These are phyloP conservation scores for Cardamine occulta DNA, from an alignment of 345 rosid genomes.

Conservation along the genomic window DNA sequence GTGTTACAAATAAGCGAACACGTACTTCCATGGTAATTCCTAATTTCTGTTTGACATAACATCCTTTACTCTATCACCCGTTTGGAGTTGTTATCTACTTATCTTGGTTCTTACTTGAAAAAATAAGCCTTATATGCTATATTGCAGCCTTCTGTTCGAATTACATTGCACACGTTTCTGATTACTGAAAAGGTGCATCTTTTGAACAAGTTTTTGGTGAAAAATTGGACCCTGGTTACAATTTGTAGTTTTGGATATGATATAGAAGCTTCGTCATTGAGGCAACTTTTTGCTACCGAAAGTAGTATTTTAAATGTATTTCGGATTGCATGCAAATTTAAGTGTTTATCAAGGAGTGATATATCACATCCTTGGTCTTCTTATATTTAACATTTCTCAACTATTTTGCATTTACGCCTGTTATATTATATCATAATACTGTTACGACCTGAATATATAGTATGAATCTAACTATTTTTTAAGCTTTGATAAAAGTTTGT, in stretches of 20 bases:
- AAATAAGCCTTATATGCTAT: constrained; percentile 15
- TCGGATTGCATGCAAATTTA: constrained; percentile 18
- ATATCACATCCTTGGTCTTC: not conserved
- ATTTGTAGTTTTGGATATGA: constrained; percentile 1
- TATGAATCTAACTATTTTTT: not conserved
- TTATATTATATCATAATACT: constrained; percentile 5
- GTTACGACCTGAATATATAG: not conserved
- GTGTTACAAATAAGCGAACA: constrained; percentile 82
- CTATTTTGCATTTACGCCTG: not conserved
- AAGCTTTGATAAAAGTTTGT: not conserved
- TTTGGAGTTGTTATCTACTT: constrained; percentile 15
- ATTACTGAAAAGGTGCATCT: constrained; percentile 6
- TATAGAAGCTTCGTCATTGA: constrained; percentile 10
- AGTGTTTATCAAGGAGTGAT: constrained; percentile 12
- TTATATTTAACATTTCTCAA: constrained; percentile 7
- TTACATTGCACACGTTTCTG: constrained; percentile 4
- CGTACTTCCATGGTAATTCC: constrained; percentile 82
- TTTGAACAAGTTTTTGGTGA: constrained; percentile 29
- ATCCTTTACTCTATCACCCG: not conserved
- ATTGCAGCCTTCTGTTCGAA: not conserved
- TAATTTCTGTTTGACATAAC: not conserved
- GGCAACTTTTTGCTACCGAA: constrained; percentile 18
- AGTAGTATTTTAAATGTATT: not conserved
- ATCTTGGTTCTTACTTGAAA: constrained; percentile 13
- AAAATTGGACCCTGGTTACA: not conserved